Evolutionary conservation across 441 rosid genomes (phyloP).

Genomic region (Macaranga tanarius): DNA sequence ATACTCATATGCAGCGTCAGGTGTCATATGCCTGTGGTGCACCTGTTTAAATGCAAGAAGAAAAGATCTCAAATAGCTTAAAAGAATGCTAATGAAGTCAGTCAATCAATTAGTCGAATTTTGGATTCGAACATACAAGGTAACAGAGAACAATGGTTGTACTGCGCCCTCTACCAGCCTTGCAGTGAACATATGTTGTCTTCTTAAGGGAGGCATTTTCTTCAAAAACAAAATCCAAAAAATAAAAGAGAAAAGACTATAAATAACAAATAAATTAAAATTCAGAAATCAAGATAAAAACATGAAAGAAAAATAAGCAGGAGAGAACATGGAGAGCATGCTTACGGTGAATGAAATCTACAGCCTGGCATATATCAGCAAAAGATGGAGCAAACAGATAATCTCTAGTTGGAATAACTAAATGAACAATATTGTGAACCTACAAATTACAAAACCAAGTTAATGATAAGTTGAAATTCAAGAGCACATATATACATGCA

Average conservation of each 20-base stretch:
- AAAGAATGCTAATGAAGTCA: not conserved
- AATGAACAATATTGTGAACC: conserved; percentile 74
- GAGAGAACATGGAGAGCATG: not conserved
- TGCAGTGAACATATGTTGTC: conserved; percentile 84
- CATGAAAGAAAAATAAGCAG: not conserved
- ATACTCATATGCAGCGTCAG: conserved; percentile 58
- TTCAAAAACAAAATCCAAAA: conserved; percentile 20
- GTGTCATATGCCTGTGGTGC: conserved; percentile 65
- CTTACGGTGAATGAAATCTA: conserved; percentile 72
- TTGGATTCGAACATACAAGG: conserved; percentile 46
- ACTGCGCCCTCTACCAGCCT: conserved; percentile 94
- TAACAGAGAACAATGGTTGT: conserved; percentile 85
- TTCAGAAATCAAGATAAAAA: not conserved
- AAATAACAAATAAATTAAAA: not conserved
- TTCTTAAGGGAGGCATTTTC: conserved; percentile 52
- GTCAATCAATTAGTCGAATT: not conserved
- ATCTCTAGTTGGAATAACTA: conserved; percentile 84
- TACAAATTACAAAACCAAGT: conserved; percentile 37
- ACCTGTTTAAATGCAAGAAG: conserved; percentile 39
- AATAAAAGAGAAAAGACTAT: not conserved
- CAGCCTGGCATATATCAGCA: conserved; percentile 59
- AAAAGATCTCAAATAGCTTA: not conserved
- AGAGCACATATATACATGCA: not conserved
- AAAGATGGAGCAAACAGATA: conserved; percentile 76
- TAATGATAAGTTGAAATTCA: not conserved